These are phyloP conservation scores for Mycena vitilis DNA, from an alignment of 768 basidiomycete genomes.

Conservation along the genomic window DNA sequence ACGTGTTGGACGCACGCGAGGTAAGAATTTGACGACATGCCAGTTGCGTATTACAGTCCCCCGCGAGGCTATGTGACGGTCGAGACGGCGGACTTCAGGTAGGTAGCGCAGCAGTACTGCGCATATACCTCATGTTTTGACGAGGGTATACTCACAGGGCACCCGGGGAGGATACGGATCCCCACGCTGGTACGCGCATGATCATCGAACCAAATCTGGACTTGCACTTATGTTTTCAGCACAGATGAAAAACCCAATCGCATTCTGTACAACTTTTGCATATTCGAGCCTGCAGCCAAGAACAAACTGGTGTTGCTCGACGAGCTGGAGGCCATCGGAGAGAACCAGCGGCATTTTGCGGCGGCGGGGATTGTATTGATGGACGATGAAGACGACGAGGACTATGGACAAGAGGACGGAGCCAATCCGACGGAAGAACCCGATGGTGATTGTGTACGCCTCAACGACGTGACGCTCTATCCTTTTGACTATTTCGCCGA, in stretches of 20 bases:
- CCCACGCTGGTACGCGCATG: constrained; percentile 6
- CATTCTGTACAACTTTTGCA: constrained; percentile 64
- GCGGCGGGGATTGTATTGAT: constrained; percentile 68
- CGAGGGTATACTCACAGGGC: constrained; percentile 13
- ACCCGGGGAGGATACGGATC: constrained; percentile 24
- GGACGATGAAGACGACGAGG: constrained; percentile 65
- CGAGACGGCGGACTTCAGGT: constrained; percentile 44
- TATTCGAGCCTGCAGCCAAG: constrained; percentile 63
- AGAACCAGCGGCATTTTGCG: constrained; percentile 53
- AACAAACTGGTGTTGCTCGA: constrained; percentile 62
- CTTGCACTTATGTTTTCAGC: neutral
- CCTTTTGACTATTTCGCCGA: constrained; percentile 63
- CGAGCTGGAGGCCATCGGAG: constrained; percentile 54
- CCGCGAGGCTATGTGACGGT: constrained; percentile 42
- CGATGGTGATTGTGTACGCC: constrained; percentile 52
- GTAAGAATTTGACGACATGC: neutral
- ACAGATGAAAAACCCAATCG: constrained; percentile 62
- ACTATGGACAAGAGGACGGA: constrained; percentile 70
- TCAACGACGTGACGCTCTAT: constrained; percentile 60
- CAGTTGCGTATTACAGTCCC: constrained; percentile 55
- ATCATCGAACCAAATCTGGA: no score
- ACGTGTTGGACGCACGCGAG: neutral
- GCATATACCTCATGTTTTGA: no score
- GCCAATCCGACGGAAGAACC: constrained; percentile 39
- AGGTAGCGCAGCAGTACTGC: no score